Base-by-base conservation (phyloP, 2,329 filamentous ascomycete genomes). In the Trichophyton mentagrophytes region DNA sequence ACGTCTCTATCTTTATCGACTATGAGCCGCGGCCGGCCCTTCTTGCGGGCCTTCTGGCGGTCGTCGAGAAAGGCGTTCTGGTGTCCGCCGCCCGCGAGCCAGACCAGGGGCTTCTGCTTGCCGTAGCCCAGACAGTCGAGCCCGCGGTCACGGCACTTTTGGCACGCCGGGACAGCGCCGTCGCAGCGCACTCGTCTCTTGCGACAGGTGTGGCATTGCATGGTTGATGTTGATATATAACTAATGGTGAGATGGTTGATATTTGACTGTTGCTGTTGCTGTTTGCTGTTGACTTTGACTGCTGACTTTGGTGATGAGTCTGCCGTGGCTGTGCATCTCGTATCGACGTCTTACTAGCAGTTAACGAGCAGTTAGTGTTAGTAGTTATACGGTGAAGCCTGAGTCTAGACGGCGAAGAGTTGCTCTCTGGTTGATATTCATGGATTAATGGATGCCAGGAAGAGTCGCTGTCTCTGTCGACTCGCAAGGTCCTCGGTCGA, bases 61-160 rank as follows among this genome's bases (percentile, higher is more conserved):
- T 30, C 27, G 27, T 7, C 6, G 27, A 63, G 42, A 33, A 57
- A 59, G 15, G 51, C 46, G 36, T 62, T 65, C 51, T 65, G 62
- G 40, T 62, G 53, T 4, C 64, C 62, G 30, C 56, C 62, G 38
- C 56, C 60, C 78, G 67, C 80, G 65, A 81, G 81, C 65, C 68
- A 70, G 11, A 79, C 77, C 2, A 73, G 67, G 1, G 79, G 80
- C 30, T 61, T 64, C 25, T 80, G 80, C 67, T 82, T 61, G 7
- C 58, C 60, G 60, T 66, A 66, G 15, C 63, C 64, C 13, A 59
- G 60, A 33, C 65, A 66, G 30, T 63, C 46, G 20, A 66, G 17
- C 15, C 63, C 63, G 51, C 61, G 63, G 20, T 57, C 38, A 11
- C 22, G 53, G 56, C 65, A 66, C 55, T 66, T 66, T 11, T 57